A percentile compares a stretch with the other conserved stretches of the same genome.
phyloP scores from a whole-genome alignment of 2,329 filamentous ascomycete species.

The Thelonectria rubi region DNA sequence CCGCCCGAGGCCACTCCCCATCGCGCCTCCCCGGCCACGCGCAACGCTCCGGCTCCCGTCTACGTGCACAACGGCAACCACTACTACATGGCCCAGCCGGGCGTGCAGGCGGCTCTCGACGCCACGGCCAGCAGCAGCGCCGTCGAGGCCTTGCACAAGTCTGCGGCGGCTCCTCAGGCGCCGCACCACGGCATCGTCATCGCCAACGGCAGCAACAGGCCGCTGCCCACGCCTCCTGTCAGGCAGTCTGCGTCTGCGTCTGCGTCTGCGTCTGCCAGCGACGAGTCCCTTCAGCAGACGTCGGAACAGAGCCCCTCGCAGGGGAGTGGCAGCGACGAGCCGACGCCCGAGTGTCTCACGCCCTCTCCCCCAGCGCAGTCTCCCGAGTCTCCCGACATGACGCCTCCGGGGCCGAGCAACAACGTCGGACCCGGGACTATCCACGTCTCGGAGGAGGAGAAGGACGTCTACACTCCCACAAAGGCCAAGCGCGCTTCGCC shows the following conservation, averaged over 20 bases:
- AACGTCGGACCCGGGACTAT: slow-evolving; percentile 4
- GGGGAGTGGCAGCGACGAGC: slow-evolving; percentile 23
- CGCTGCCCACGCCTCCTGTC: background rate
- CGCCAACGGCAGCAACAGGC: slow-evolving; percentile 26
- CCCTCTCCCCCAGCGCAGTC: slow-evolving; percentile 1
- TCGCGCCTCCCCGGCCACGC: slow-evolving; percentile 30
- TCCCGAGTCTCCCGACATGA: background rate
- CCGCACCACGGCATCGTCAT: slow-evolving; percentile 15
- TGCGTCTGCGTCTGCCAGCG: background rate
- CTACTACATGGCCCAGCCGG: slow-evolving; percentile 38
- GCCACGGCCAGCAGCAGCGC: slow-evolving; percentile 30
- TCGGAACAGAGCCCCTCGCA: background rate
- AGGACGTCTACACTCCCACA: slow-evolving; percentile 33
- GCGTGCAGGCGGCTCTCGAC: background rate
- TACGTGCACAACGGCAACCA: slow-evolving; percentile 36
- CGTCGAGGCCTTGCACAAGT: slow-evolving; percentile 43
- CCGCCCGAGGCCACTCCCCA: slow-evolving; percentile 38
- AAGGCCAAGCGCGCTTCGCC: slow-evolving; percentile 15
- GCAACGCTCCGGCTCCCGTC: slow-evolving; percentile 31
- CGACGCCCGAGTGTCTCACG: slow-evolving; percentile 3
- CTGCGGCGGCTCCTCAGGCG: slow-evolving; percentile 33
- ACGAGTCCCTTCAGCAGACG: background rate
- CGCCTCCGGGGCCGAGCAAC: slow-evolving; percentile 1
- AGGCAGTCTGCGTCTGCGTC: no score
- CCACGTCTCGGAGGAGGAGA: slow-evolving; percentile 22